A percentile compares a stretch with the other conserved stretches of the same genome.
Conservation (phyloP, 2,329 filamentous ascomycete genomes). For the Ceratocystis diversiconidia region DNA sequence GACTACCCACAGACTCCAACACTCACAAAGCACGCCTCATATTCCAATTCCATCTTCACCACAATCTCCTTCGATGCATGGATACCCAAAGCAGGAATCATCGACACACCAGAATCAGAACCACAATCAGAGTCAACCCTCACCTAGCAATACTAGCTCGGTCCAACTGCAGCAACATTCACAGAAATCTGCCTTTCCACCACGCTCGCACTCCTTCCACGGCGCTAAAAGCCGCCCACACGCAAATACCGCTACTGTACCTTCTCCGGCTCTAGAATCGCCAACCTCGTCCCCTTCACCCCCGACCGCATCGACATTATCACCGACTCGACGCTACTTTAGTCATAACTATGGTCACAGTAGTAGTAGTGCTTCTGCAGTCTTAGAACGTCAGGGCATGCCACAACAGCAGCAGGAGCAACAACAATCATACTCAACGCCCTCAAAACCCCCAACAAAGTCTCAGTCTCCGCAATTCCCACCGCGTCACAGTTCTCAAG, state of each 20-base stretch:
- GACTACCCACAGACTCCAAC: conserved; percentile 9
- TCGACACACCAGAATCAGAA: background rate
- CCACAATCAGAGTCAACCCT: background rate
- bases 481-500: conserved; percentile 11
- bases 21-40: conserved; percentile 16
- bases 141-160: background rate
- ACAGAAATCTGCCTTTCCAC: conserved; percentile 6
- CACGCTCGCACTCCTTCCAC: conserved; percentile 15
- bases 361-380: background rate
- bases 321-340: conserved; percentile 10
- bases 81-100: background rate
- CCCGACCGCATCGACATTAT: conserved; percentile 3
- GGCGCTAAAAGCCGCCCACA: conserved; percentile 6
- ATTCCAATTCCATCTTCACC: conserved; percentile 11
- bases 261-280: no score
- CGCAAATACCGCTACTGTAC: background rate
- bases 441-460: conserved; percentile 6
- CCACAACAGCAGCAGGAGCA: background rate
- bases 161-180: background rate
- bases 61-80: background rate
- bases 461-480: conserved; percentile 8
- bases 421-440: background rate
- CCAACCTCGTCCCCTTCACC: conserved; percentile 12
- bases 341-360: conserved; percentile 13
- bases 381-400: background rate